Conservation (phyloP, 495 filamentous ascomycete species). For the Penicillium verhagenii region DNA sequence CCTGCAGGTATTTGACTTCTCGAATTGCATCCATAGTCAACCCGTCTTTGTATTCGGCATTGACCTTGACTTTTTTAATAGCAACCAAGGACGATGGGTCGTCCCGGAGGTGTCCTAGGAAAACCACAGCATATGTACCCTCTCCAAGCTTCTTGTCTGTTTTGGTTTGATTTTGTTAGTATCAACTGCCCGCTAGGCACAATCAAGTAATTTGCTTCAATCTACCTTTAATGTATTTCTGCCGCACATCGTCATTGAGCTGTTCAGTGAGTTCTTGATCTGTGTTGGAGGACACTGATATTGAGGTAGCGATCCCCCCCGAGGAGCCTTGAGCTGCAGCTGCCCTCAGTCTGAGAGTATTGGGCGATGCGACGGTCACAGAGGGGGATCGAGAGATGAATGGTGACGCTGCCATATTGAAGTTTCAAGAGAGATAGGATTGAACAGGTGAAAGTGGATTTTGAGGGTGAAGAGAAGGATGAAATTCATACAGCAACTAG, state of each 20-base stretch:
- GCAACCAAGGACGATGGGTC: slow-evolving; percentile 73
- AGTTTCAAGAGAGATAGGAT: background rate
- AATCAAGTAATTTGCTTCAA: background rate
- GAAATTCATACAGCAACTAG: background rate
- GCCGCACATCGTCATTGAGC: slow-evolving; percentile 81
- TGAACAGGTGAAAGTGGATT: background rate
- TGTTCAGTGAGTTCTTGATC: slow-evolving; percentile 72
- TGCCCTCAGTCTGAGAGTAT: slow-evolving; percentile 37
- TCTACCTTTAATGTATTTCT: slow-evolving; percentile 85
- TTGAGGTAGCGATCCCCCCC: slow-evolving; percentile 11
- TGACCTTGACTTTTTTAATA: slow-evolving; percentile 98
- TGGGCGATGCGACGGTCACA: slow-evolving; percentile 30
- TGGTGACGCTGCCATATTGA: slow-evolving; percentile 46
- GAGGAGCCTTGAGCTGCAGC: slow-evolving; percentile 30
- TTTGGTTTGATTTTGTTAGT: background rate
- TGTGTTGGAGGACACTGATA: slow-evolving; percentile 20
- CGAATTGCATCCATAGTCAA: slow-evolving; percentile 91
- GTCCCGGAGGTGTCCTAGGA: slow-evolving; percentile 71
- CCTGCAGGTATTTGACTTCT: slow-evolving; percentile 91
- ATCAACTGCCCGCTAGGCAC: background rate
- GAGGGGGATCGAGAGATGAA: slow-evolving; percentile 36
- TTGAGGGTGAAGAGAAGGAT: background rate
- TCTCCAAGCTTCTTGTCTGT: slow-evolving; percentile 87
- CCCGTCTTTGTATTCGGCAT: slow-evolving; percentile 79
- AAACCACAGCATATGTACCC: slow-evolving; percentile 96